Conservation (phyloP, 768 basidiomycete genomes). For the Tylopilus sp. region DNA sequence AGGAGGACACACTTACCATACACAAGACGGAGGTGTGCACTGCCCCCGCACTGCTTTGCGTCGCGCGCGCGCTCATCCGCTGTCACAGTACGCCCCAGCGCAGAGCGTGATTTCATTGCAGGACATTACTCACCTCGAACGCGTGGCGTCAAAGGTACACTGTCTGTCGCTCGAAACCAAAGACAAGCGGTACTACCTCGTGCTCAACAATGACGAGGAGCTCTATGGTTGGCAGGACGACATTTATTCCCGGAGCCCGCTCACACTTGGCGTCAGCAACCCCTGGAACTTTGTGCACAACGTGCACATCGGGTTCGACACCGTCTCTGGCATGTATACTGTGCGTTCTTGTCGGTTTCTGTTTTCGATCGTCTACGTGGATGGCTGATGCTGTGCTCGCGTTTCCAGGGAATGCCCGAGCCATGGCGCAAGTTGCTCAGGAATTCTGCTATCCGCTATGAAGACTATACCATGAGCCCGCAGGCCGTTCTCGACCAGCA, state of each 20-base stretch:
- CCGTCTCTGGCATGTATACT: conserved; percentile 89
- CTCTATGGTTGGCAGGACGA: conserved; percentile 99
- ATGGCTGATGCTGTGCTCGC: background rate
- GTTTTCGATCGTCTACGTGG: background rate
- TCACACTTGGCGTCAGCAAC: conserved; percentile 90
- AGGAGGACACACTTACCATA: conserved; percentile 71
- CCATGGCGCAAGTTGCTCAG: conserved; percentile 98
- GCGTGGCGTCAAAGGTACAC: conserved; percentile 92
- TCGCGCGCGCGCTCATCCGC: background rate
- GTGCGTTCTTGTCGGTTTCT: too few relatives aligned
- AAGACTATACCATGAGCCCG: conserved; percentile 95
- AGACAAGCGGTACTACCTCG: conserved; percentile 75
- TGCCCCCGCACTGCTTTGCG: background rate
- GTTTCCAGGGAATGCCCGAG: conserved; percentile 82
- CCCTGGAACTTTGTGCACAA: conserved; percentile 99
- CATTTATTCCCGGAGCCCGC: conserved; percentile 86
- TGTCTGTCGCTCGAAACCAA: conserved; percentile 85
- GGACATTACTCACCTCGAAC: conserved; percentile 84
- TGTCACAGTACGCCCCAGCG: conserved; percentile 44
- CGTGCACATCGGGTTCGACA: conserved; percentile 97
- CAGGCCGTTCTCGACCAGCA: conserved; percentile 98
- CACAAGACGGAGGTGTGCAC: conserved; percentile 87
- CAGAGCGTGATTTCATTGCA: conserved; percentile 63
- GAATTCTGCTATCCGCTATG: conserved; percentile 94
- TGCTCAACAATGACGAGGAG: conserved; percentile 91